Evolutionary conservation across 352 stramenopile species (phyloP), one percentile per base, ranked within the genome.

Genomic region (Thraustotheca clavata): DNA sequence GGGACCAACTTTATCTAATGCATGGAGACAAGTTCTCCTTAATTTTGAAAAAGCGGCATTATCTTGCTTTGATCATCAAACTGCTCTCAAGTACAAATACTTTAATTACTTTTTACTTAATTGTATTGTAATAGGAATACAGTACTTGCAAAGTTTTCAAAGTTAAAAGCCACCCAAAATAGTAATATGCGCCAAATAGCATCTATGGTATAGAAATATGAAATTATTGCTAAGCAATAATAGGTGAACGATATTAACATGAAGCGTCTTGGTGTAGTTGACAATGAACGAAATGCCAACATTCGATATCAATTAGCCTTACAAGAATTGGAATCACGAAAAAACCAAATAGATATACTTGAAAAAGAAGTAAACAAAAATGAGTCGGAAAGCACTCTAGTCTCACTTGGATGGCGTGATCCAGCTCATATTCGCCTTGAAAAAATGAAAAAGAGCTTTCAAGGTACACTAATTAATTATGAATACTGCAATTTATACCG

Each of bases 341-440:
- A 47, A n/a, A 20, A 16, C 12, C 57, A 65, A 39, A 34, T 65
- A 7, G 14, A 36, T 9, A 18, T n/a, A 11, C 41, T 41, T 26
- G 57, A 65, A 32, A n/a, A 33, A 16, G 57, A 65, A 35, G 57
- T 34, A 1, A 20, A 16, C 36, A 33, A 36, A 1, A 46, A 65
- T 36, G 57, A 40, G 1, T 31, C 26, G 38, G 39, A 4, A 12
- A 48, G 39, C 35, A 31, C 20, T 8, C 33, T 65, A 12, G 57
- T 65, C 1, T 34, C 35, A 9, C 57, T 65, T 1, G 38, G 36
- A 7, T 65, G 57, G 57, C 46, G 47, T 18, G 57, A 65, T 20
- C 39, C 57, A 4, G 57, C 57, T 5, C 52, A 34, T 8, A 26
- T 65, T 26, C 57, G 57, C 16, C 57, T 65, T n/a, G 57, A 54